Evolutionary conservation across 2,329 filamentous ascomycete species (phyloP), one percentile per base, ranked within the genome.

Genomic region (Colletotrichum siamense): DNA sequence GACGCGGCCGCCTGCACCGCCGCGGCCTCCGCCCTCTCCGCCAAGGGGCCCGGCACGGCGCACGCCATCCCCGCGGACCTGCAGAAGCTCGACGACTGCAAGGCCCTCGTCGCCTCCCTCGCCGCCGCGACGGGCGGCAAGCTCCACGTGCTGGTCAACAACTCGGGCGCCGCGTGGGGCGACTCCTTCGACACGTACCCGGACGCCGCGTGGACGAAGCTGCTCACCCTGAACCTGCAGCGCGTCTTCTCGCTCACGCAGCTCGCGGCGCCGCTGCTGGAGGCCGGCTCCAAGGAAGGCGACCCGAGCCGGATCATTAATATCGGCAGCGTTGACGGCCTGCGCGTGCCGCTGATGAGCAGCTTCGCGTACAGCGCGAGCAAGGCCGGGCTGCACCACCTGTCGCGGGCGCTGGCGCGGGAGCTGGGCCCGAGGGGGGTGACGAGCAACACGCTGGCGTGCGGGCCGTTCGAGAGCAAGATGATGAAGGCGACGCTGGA

Each of bases 241-340:
- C 92, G 92, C 80, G 94, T 92, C 77, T 94, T 94, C 84, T 92
- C 91, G 36, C 87, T 94, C 59, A 93, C 92, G 2, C 92, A 94
- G 85, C 85, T 89, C 16, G 85, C 92, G 7, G 90, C 90, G 1
- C 91, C 91, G 3, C 85, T 92, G 39, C 88, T 94, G 55, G 89
- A 92, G 81, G 62, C 59, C 5, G 75, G 49, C 2, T 49, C 69
- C 2, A 4, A 32, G 3, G 85, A 84, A 1, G 77, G 78, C 12
- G 86, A 89, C 55, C 91, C 92, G 8, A 87, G 89, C 0, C 87
- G 92, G 22, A 85, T 94, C 32, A 92, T 94, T 79, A 91, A 94
- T 82, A 93, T 94, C 75, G 92, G 92, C 52, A 90, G 87, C 78
- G 88, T 94, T 63, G 92, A 94, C 82, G 92, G 89, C 3, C 82